Evolutionary conservation across 2,329 filamentous ascomycete genomes (phyloP).

Genomic region (Nemania bipapillata): DNA sequence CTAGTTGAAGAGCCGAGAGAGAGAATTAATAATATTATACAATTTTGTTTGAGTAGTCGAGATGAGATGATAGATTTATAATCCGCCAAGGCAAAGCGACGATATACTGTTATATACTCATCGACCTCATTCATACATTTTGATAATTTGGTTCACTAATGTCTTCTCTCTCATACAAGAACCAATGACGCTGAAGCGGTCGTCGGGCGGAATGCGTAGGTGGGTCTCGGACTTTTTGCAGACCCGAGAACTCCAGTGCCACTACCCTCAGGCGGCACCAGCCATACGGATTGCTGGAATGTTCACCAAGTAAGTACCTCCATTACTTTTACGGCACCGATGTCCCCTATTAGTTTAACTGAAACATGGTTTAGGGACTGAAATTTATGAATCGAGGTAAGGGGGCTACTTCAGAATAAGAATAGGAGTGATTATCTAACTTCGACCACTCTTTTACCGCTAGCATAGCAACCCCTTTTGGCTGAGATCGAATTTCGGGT

Average conservation of each 20-base stretch:
- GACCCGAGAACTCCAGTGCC: constrained; percentile 18
- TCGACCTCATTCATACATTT: not conserved
- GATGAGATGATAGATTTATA: not conserved
- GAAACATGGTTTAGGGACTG: too few species aligned
- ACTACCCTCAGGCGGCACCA: too few species aligned
- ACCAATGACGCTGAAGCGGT: not conserved
- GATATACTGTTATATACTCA: constrained; percentile 10
- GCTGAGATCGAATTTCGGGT: too few species aligned
- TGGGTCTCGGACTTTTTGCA: constrained; percentile 15
- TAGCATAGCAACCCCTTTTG: too few species aligned
- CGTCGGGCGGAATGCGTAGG: constrained; percentile 8
- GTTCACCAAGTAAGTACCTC: too few species aligned
- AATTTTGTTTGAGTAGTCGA: not conserved
- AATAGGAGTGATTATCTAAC: too few species aligned
- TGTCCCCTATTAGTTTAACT: too few species aligned
- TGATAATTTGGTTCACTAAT: not conserved
- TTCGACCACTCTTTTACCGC: too few species aligned
- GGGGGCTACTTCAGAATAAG: too few species aligned
- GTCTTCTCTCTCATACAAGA: not conserved
- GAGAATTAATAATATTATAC: not conserved
- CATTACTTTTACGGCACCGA: too few species aligned
- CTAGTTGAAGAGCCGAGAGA: not conserved
- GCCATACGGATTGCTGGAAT: too few species aligned
- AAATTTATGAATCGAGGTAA: too few species aligned
- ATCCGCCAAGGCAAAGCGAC: not conserved